A percentile compares a stretch with the other conserved stretches of the same genome.
Evolutionary conservation across 2,329 filamentous ascomycete genomes (phyloP).

Genomic region (Raffaelea albimanens): DNA sequence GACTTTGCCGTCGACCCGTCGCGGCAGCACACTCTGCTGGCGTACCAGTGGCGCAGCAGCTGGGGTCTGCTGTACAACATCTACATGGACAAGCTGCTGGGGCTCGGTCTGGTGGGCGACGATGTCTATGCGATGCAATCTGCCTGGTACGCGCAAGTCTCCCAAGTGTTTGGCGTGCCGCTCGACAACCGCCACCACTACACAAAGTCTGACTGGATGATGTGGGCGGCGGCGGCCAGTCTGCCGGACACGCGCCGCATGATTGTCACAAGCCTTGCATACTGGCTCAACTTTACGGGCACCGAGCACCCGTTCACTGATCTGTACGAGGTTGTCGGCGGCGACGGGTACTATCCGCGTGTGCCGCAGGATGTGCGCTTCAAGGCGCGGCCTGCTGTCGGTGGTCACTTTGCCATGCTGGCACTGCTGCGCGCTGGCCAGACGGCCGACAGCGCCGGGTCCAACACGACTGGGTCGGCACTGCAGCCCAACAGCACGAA

Average conservation of each 20-base stretch:
- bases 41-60: constrained; percentile 57
- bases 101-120: constrained; percentile 66
- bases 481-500: constrained; percentile 23
- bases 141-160: constrained; percentile 62
- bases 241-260: constrained; percentile 47
- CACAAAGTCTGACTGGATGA: constrained; percentile 81
- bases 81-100: constrained; percentile 68
- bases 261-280: constrained; percentile 60
- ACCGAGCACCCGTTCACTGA: constrained; percentile 68
- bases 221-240: constrained; percentile 73
- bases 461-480: background rate
- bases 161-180: constrained; percentile 67
- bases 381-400: constrained; percentile 69
- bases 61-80: constrained; percentile 65
- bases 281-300: constrained; percentile 65
- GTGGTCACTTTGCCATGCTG: constrained; percentile 71
- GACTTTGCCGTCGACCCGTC: constrained; percentile 59
- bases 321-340: constrained; percentile 59
- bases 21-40: constrained; percentile 61
- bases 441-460: background rate
- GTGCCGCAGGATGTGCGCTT: constrained; percentile 45
- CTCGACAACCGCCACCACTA: constrained; percentile 74
- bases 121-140: constrained; percentile 70
- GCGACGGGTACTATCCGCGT: constrained; percentile 49
- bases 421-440: constrained; percentile 35